Evolutionary conservation across 768 basidiomycete genomes (phyloP).

Genomic region (Nevesoporus exiguus): DNA sequence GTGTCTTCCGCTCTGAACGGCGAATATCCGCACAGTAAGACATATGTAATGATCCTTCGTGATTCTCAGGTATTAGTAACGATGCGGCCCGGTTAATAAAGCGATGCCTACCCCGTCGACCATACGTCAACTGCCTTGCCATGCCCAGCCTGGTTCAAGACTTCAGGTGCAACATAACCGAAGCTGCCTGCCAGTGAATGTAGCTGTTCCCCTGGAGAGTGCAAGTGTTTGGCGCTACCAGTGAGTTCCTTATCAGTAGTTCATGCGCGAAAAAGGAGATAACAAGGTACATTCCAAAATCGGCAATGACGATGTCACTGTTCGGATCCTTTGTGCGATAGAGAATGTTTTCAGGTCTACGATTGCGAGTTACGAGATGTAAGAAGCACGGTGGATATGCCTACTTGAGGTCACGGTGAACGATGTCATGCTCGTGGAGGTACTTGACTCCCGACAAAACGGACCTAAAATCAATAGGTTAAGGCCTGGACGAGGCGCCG

Average conservation of each 20-base stretch:
- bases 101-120: slow-evolving; percentile 74
- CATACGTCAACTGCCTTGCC: slow-evolving; percentile 93
- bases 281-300: slow-evolving; percentile 86
- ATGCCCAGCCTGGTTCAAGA: slow-evolving; percentile 77
- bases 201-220: slow-evolving; percentile 66
- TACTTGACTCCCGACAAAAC: slow-evolving; percentile 84
- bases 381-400: slow-evolving; percentile 16
- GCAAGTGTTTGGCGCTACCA: slow-evolving; percentile 75
- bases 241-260: neutral
- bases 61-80: neutral
- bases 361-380: neutral
- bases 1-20: slow-evolving; percentile 88
- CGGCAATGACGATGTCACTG: slow-evolving; percentile 91
- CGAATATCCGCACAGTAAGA: slow-evolving; percentile 91
- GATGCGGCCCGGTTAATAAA: neutral
- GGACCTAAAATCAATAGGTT: slow-evolving; percentile 44
- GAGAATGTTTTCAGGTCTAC: slow-evolving; percentile 92
- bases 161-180: slow-evolving; percentile 91
- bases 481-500: neutral
- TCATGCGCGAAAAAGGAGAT: neutral
- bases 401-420: slow-evolving; percentile 94
- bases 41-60: slow-evolving; percentile 86
- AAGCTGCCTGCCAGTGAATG: slow-evolving; percentile 75
- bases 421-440: slow-evolving; percentile 88
- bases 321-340: slow-evolving; percentile 74